phyloP scores from a whole-genome alignment of 169 alveolate species.

The Plasmodium gallinaceum region DNA sequence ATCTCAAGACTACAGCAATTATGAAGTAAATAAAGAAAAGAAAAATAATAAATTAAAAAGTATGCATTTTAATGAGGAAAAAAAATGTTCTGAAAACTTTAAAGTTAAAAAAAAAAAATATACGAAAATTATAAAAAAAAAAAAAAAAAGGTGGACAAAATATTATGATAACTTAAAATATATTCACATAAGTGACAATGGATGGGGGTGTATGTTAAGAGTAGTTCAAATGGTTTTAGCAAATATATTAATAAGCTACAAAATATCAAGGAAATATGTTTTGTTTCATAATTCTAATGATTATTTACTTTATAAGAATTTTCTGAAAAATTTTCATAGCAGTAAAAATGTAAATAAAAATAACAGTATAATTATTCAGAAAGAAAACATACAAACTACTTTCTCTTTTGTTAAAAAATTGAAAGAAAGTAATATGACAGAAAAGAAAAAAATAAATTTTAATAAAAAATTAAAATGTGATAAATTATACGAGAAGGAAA shows the following conservation, averaged over 20 bases:
- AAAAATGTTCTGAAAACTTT: not conserved
- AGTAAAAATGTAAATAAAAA: slow-evolving; percentile 9
- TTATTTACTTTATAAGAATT: slow-evolving; percentile 52
- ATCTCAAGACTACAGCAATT: not conserved
- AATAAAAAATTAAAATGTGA: not conserved
- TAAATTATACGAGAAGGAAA: not conserved
- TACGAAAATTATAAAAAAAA: slow-evolving; percentile 15
- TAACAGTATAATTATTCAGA: not conserved
- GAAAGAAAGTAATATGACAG: not conserved
- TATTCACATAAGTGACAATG: slow-evolving; percentile 77
- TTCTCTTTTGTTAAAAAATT: not conserved
- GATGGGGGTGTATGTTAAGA: slow-evolving; percentile 86
- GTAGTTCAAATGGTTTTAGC: slow-evolving; percentile 86
- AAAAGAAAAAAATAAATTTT: not conserved
- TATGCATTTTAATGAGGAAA: not conserved
- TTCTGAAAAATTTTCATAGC: not conserved
- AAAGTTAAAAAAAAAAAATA: slow-evolving; percentile 20
- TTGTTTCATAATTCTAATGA: slow-evolving; percentile 48
- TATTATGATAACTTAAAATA: slow-evolving; percentile 13
- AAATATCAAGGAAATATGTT: slow-evolving; percentile 32
- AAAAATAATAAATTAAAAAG: slow-evolving; percentile 15
- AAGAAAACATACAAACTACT: not conserved
- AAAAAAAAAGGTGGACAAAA: not conserved
- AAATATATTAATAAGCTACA: slow-evolving; percentile 71
- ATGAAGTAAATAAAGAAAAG: not conserved